Evolutionary conservation across 108 stramenopile species (phyloP).

Genomic region (Schizochytrium sp.): DNA sequence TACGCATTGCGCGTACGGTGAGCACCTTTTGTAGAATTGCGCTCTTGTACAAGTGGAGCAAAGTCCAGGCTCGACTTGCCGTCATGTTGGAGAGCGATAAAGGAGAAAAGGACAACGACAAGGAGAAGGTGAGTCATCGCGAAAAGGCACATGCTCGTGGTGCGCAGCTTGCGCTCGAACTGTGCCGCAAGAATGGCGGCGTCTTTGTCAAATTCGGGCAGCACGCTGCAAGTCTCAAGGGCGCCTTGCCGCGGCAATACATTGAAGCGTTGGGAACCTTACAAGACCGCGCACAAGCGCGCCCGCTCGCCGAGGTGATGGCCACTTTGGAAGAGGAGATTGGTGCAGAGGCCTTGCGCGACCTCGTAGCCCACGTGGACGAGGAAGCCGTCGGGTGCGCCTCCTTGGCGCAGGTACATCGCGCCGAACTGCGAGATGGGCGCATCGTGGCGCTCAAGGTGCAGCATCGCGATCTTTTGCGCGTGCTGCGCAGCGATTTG

Average conservation of each 20-base stretch:
- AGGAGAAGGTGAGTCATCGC: background rate
- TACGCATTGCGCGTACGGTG: background rate
- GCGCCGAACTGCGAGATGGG: background rate
- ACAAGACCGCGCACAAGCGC: background rate
- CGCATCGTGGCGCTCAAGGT: slow-evolving; percentile 22
- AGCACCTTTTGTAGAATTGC: background rate
- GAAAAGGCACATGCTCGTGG: background rate
- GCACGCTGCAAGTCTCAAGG: background rate
- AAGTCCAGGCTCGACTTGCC: background rate
- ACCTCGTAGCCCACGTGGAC: background rate
- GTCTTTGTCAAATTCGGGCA: background rate
- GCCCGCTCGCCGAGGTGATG: background rate
- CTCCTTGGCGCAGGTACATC: slow-evolving; percentile 26
- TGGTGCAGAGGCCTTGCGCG: background rate
- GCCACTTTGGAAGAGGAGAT: background rate
- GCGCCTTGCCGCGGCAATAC: background rate
- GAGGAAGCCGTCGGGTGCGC: background rate
- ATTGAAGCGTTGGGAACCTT: background rate
- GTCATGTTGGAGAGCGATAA: too few species aligned
- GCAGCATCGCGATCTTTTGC: background rate
- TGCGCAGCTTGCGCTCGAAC: background rate
- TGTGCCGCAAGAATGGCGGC: slow-evolving; percentile 1
- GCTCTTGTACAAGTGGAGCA: background rate
- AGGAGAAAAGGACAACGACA: background rate
- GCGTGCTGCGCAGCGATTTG: background rate